These are phyloP conservation scores for Lentinula novae-zelandiae DNA, from an alignment of 1,284 basidiomycete genomes.

Conservation along the genomic window DNA sequence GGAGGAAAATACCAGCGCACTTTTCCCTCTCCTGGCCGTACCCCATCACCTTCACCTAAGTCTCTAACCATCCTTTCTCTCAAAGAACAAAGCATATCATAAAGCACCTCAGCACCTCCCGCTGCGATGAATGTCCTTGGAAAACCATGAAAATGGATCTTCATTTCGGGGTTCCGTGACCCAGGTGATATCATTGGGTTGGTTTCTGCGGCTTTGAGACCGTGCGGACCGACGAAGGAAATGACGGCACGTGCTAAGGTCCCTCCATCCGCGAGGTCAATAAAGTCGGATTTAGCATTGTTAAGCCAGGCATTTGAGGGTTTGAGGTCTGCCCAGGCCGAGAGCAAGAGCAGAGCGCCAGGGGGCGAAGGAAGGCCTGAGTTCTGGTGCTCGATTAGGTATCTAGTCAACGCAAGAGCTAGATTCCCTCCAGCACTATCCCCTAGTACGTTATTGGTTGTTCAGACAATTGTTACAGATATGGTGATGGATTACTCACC, in stretches of 20 bases:
- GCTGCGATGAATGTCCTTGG: conserved; percentile 52
- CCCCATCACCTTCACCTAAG: conserved; percentile 39
- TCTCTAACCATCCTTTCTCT: conserved; percentile 44
- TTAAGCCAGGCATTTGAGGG: conserved; percentile 28
- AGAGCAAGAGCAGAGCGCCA: conserved; percentile 49
- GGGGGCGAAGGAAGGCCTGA: conserved; percentile 39
- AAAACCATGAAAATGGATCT: conserved; percentile 45
- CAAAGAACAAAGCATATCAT: conserved; percentile 45
- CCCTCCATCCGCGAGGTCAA: conserved; percentile 21
- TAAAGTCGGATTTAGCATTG: conserved; percentile 37
- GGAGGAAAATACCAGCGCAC: conserved; percentile 45
- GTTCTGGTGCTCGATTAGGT: conserved; percentile 40
- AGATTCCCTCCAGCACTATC: conserved; percentile 77
- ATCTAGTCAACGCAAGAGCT: conserved; percentile 53
- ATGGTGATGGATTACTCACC: neutral
- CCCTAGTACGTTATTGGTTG: neutral
- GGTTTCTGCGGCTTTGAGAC: conserved; percentile 31
- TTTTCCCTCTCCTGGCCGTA: conserved; percentile 28
- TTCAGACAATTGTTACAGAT: neutral
- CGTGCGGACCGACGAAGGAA: conserved; percentile 42
- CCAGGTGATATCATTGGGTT: conserved; percentile 58
- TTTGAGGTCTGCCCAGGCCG: conserved; percentile 56
- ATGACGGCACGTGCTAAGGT: conserved; percentile 26
- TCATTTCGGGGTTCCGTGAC: conserved; percentile 34
- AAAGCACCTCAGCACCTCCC: conserved; percentile 49